Percentiles rank a stretch among this genome's conserved stretches.
Evolutionary conservation across 2,329 filamentous ascomycete species (phyloP).

Genomic region (Pseudogymnoascus sp.): DNA sequence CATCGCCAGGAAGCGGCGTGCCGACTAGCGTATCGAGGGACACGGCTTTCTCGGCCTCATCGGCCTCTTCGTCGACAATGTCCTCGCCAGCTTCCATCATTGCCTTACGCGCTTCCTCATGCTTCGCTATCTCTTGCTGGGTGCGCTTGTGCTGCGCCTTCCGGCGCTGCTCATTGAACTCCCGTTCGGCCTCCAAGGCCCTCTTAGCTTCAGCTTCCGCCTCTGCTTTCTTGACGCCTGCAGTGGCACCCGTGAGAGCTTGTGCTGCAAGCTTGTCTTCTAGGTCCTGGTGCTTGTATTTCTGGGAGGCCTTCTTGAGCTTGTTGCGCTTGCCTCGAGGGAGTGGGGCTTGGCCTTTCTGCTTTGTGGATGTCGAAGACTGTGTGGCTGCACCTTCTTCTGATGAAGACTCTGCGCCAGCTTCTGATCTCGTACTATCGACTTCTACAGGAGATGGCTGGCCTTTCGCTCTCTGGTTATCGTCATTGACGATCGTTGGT

Average conservation of each 20-base stretch:
- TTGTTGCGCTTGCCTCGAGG: slow-evolving; percentile 75
- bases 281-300: slow-evolving; percentile 91
- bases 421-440: slow-evolving; percentile 33
- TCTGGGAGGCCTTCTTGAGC: slow-evolving; percentile 76
- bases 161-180: slow-evolving; percentile 64
- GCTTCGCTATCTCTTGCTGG: slow-evolving; percentile 65
- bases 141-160: slow-evolving; percentile 71
- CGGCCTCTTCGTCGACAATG: slow-evolving; percentile 47
- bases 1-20: slow-evolving; percentile 69
- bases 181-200: slow-evolving; percentile 61
- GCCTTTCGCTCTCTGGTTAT: neutral
- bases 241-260: slow-evolving; percentile 70
- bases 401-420: slow-evolving; percentile 14
- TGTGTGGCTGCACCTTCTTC: slow-evolving; percentile 24
- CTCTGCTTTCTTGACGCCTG: slow-evolving; percentile 57
- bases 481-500: neutral
- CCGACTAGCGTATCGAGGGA: slow-evolving; percentile 67
- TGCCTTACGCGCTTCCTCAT: slow-evolving; percentile 59
- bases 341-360: slow-evolving; percentile 36
- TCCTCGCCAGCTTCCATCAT: slow-evolving; percentile 49
- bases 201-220: slow-evolving; percentile 60
- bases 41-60: slow-evolving; percentile 37
- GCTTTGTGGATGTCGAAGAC: slow-evolving; percentile 29
- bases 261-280: slow-evolving; percentile 82
- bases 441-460: neutral